phyloP scores from a whole-genome alignment of 805 yeast species.

The Nakazawaea wyomingensis region DNA sequence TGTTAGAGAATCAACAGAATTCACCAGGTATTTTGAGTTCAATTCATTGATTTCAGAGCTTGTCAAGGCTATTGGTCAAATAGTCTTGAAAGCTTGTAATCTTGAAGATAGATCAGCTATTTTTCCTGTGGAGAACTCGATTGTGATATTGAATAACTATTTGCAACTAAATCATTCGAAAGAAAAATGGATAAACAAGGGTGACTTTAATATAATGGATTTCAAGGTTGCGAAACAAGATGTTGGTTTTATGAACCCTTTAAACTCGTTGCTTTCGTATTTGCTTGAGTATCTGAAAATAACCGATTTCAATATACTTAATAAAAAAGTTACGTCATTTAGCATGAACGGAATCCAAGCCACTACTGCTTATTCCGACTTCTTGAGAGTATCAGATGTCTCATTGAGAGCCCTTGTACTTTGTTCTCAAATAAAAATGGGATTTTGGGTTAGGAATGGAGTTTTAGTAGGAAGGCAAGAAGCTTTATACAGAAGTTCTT shows the following conservation, averaged over 20 bases:
- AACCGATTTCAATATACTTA: conserved; percentile 19
- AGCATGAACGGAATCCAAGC: conserved; percentile 7
- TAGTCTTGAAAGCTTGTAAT: conserved; percentile 14
- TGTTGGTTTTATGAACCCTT: conserved; percentile 55
- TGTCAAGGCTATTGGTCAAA: conserved; percentile 20
- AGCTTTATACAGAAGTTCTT: conserved; percentile 38
- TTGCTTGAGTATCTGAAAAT: conserved; percentile 31
- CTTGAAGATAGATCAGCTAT: conserved; percentile 15
- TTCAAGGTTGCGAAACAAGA: conserved; percentile 38
- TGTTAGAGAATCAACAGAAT: conserved; percentile 47
- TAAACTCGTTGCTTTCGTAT: conserved; percentile 50
- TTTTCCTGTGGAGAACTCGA: conserved; percentile 26
- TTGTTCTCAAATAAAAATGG: conserved; percentile 54
- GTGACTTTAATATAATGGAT: conserved; percentile 22
- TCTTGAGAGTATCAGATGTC: conserved; percentile 47
- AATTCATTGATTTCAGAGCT: conserved; percentile 20
- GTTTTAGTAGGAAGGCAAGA: conserved; percentile 46
- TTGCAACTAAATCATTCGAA: conserved; percentile 24
- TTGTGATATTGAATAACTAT: conserved; percentile 29
- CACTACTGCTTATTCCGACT: conserved; percentile 24
- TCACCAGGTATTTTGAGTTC: conserved; percentile 42
- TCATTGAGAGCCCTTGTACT: conserved; percentile 57
- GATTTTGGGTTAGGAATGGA: conserved; percentile 77
- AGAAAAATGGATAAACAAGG: conserved; percentile 22
- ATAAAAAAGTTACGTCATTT: conserved; percentile 14